Evolutionary conservation across 108 stramenopile species (phyloP), one percentile per base, ranked within the genome.

Genomic region (Skeletonema grethae): DNA sequence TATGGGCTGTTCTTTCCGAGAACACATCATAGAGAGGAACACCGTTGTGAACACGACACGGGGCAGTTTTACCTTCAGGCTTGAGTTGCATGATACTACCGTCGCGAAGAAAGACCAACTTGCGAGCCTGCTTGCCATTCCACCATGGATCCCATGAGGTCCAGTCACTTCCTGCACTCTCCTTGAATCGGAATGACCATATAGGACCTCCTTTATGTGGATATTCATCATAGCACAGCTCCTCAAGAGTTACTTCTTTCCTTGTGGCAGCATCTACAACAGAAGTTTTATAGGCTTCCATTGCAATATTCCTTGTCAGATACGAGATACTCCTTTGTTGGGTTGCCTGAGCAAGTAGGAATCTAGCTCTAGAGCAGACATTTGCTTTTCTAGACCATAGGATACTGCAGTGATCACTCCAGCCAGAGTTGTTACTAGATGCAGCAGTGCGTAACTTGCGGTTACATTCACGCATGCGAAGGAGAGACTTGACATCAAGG

Each of bases 171-270:
- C 90, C 92, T 11, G 92, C 92, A 12, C 78, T 70, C 65, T 93
- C 87, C 56, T 93, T 93, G 76, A 93, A 90, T 6, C 89, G 85
- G 76, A 90, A 90, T 13, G 77, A 82, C 92, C 92, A 90, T 7
- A 86, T 65, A 1, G 85, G 82, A 7, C 88, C 89, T 36, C 60
- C 25, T 31, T 63, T 57, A 18, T 39, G 53, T 18, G 82, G 70
- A 9, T 61, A 50, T 4, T 73, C 72, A 76, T 92, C 79, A 57
- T 83, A 92, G 45, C 85, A 78, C 0, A 92, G 75, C 65, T 92
- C 91, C 38, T 84, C 79, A 12, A 60, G 13, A 12, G 61, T 48
- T 3, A 92, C n/a, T 61, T 82, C 74, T 4, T 85, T 67, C 43
- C 87, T 77, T 22, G 43, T 57, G 4, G 67, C 60, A 6, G 85